Percentiles rank a stretch among this genome's conserved stretches.
Evolutionary conservation across 78 protist genomes (phyloP).

Genomic region (Tieghemostelium lacteum): DNA sequence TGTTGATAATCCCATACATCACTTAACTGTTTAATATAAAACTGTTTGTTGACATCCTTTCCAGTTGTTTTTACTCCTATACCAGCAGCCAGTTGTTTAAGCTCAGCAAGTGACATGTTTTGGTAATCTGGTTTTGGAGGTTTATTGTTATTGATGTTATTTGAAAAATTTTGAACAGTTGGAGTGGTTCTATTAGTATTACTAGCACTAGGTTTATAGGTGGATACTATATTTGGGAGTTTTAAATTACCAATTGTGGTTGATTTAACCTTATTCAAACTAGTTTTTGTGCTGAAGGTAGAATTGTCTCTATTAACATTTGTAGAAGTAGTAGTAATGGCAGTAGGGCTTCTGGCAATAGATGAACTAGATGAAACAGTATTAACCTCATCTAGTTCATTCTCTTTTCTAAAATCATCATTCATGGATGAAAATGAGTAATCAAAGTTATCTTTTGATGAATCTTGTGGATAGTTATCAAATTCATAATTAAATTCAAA

Average conservation of each 20-base stretch:
- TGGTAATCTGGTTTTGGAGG: constrained; percentile 51
- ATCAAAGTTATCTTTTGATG: not conserved
- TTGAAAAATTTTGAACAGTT: not conserved
- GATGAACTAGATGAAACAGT: not conserved
- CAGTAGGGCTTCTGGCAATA: not conserved
- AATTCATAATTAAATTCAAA: constrained; percentile 1
- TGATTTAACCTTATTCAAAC: no score
- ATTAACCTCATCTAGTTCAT: not conserved
- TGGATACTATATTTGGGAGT: no score
- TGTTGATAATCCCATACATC: constrained; percentile 53
- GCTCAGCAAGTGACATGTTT: constrained; percentile 37
- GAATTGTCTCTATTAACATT: not conserved
- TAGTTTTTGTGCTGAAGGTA: no score
- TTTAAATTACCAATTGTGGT: no score
- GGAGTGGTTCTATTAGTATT: not conserved
- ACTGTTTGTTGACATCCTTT: constrained; percentile 22
- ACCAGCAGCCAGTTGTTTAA: constrained; percentile 9
- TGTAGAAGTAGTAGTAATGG: not conserved
- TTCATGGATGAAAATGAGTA: not conserved
- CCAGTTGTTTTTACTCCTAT: constrained; percentile 50
- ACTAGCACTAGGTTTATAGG: not conserved
- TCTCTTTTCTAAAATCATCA: not conserved
- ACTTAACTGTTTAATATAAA: constrained; percentile 11
- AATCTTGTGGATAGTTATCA: not conserved
- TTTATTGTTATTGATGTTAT: not conserved